phyloP scores from a whole-genome alignment of 2,329 filamentous ascomycete species.

The Nemania serpens region DNA sequence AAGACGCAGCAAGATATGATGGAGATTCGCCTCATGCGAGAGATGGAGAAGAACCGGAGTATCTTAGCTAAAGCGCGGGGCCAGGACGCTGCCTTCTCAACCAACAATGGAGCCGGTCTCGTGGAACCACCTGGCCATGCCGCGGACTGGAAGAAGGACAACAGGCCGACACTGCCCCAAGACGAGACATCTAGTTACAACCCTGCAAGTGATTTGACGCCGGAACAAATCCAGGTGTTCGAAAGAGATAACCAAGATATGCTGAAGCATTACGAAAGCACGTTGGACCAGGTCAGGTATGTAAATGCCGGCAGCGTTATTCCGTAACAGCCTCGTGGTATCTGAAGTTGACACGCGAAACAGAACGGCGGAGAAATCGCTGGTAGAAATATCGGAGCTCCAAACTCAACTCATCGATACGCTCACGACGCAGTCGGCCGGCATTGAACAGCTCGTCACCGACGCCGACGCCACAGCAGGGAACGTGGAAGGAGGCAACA shows the following conservation, averaged over 20 bases:
- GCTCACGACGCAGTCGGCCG: constrained; percentile 80
- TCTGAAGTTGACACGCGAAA: constrained; percentile 10
- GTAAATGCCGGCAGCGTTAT: constrained; percentile 43
- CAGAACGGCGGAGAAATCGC: constrained; percentile 85
- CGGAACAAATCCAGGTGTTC: constrained; percentile 90
- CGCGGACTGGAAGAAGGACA: constrained; percentile 26
- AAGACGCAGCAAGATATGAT: constrained; percentile 88
- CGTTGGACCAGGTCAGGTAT: constrained; percentile 91
- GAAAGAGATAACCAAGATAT: constrained; percentile 91
- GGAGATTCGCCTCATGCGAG: constrained; percentile 81
- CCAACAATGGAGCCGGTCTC: constrained; percentile 13
- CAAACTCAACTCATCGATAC: constrained; percentile 89
- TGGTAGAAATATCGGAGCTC: constrained; percentile 89
- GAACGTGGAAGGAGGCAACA: constrained; percentile 88
- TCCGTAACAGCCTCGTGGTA: neutral
- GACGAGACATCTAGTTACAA: constrained; percentile 34
- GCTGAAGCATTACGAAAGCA: constrained; percentile 90
- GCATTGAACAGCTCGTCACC: constrained; percentile 85
- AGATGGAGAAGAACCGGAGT: constrained; percentile 88
- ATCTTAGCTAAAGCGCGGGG: constrained; percentile 72
- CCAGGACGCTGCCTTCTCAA: constrained; percentile 32
- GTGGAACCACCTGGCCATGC: constrained; percentile 32
- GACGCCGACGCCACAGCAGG: constrained; percentile 82
- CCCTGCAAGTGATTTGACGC: constrained; percentile 63
- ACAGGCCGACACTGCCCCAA: constrained; percentile 32